A percentile compares a stretch with the other conserved stretches of the same genome.
These are phyloP conservation scores for Earliella scabrosa DNA, from an alignment of 1,284 basidiomycete species.

Conservation along the genomic window DNA sequence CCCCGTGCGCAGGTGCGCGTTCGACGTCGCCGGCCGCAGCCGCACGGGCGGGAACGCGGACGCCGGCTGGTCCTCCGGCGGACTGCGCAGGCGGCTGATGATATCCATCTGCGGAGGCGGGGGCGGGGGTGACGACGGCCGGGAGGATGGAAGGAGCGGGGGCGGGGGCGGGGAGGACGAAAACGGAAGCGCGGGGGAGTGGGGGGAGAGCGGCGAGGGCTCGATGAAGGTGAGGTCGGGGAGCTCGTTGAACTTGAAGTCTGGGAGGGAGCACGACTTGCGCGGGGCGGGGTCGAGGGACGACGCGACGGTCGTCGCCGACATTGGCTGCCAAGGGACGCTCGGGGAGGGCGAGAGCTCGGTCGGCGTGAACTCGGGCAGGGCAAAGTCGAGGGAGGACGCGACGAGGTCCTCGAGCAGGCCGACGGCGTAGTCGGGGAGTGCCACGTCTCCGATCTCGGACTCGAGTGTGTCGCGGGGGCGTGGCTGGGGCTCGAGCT, in stretches of 20 bases:
- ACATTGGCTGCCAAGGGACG: not conserved
- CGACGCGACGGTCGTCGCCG: not conserved
- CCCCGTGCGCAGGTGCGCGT: conserved; percentile 1
- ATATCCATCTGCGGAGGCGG: no score
- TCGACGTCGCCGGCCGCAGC: not conserved
- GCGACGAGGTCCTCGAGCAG: conserved; percentile 30
- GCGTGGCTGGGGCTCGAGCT: conserved; percentile 13
- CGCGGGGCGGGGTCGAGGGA: not conserved
- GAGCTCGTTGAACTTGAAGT: not conserved
- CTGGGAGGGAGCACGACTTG: conserved; percentile 5
- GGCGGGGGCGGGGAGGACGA: not conserved
- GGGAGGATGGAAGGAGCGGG: not conserved
- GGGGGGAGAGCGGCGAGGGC: not conserved
- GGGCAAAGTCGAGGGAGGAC: conserved; percentile 23
- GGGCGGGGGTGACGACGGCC: not conserved
- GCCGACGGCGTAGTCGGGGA: conserved; percentile 30
- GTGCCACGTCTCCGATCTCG: conserved; percentile 20
- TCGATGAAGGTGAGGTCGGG: not conserved
- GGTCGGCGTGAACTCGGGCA: conserved; percentile 1
- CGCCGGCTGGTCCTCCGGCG: conserved; percentile 1
- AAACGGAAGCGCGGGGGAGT: not conserved
- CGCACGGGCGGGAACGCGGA: not conserved
- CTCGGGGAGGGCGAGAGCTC: not conserved
- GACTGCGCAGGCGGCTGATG: conserved; percentile 5
- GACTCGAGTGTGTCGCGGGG: conserved; percentile 24